A percentile compares a stretch with the other conserved stretches of the same genome.
These are phyloP conservation scores for Gossypium herbaceum DNA, from an alignment of 345 rosid species.

Conservation along the genomic window DNA sequence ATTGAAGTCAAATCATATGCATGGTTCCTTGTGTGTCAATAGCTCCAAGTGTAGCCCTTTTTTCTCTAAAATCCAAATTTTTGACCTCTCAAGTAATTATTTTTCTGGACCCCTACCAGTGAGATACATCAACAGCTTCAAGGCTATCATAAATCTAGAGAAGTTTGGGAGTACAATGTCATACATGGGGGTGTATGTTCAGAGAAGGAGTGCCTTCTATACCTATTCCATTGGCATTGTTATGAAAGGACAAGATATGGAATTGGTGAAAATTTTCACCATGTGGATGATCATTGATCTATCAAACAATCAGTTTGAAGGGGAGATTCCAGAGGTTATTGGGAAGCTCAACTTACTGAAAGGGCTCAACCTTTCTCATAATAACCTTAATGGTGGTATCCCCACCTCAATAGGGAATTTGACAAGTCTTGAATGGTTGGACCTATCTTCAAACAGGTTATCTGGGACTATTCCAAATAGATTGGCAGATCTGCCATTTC, in stretches of 20 bases:
- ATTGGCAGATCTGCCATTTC: too few relatives aligned
- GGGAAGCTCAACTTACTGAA: background rate
- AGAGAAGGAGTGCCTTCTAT: too few relatives aligned
- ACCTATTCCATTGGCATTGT: background rate
- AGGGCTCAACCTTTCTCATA: too few relatives aligned
- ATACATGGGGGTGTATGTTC: background rate
- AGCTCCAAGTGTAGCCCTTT: background rate
- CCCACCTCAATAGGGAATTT: too few relatives aligned
- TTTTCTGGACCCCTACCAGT: constrained; percentile 29
- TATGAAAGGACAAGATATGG: constrained; percentile 13
- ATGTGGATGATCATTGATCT: constrained; percentile 14
- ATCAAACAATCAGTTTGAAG: constrained; percentile 25
- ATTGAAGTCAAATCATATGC: constrained; percentile 21
- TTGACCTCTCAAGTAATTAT: background rate
- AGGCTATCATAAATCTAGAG: background rate
- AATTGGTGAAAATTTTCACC: constrained; percentile 3
- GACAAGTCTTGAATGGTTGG: too few relatives aligned
- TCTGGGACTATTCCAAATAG: too few relatives aligned
- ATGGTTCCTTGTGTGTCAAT: background rate
- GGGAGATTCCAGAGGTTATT: constrained; percentile 16
- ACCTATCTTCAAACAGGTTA: too few relatives aligned
- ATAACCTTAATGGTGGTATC: too few relatives aligned
- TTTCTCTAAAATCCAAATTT: constrained; percentile 21
- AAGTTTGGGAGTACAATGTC: background rate
- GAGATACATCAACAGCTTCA: background rate